These are phyloP conservation scores for Aspergillus panamensis DNA, from an alignment of 495 filamentous ascomycete species.

Conservation along the genomic window DNA sequence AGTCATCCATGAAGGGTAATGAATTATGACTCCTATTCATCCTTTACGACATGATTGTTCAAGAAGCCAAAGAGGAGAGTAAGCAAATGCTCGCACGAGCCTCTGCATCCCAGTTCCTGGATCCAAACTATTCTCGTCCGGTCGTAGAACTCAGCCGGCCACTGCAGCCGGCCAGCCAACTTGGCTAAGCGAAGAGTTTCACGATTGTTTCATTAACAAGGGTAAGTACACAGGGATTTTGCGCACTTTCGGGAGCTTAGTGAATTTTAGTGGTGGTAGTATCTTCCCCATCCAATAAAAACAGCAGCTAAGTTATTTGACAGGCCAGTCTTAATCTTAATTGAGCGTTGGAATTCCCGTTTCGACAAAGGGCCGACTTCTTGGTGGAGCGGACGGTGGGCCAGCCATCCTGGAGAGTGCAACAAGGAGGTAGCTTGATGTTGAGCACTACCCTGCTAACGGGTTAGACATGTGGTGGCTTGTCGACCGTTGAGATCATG, in stretches of 20 bases:
- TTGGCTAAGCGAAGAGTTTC: constrained; percentile 11
- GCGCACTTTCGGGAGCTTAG: not conserved
- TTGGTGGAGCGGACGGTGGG: not conserved
- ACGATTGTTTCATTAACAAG: constrained; percentile 12
- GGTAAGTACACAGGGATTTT: not conserved
- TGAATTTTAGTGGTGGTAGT: not conserved
- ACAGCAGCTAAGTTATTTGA: not conserved
- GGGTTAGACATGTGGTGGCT: no score
- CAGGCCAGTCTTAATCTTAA: not conserved
- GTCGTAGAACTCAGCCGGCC: not conserved
- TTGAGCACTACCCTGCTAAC: no score
- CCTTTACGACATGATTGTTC: no score
- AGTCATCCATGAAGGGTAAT: not conserved
- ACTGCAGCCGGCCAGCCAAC: not conserved
- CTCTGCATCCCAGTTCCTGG: not conserved
- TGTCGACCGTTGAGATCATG: not conserved
- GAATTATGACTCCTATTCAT: no score
- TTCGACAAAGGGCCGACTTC: not conserved
- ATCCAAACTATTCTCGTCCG: not conserved
- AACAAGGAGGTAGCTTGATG: not conserved
- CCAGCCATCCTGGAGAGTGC: not conserved
- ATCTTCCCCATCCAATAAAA: not conserved
- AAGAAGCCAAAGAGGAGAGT: not conserved
- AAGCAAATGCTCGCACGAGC: not conserved
- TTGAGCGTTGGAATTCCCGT: not conserved